A percentile compares a stretch with the other conserved stretches of the same genome.
Evolutionary conservation across 2,329 filamentous ascomycete species (phyloP).

Genomic region (Aspergillus sergii): DNA sequence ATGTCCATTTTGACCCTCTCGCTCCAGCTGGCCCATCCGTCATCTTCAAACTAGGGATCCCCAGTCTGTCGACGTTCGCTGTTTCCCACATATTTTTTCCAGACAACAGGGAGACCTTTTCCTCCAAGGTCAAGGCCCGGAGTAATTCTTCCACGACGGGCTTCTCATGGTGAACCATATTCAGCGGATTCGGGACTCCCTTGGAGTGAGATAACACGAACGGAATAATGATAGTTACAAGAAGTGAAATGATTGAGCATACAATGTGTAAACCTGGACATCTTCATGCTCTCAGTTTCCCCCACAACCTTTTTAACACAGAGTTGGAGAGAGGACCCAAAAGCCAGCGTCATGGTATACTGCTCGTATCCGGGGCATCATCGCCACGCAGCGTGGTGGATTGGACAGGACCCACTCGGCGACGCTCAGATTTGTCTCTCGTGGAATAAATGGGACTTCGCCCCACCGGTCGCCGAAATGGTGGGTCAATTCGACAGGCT

Average conservation of each 20-base stretch:
- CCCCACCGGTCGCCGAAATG: background rate
- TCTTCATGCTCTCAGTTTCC: background rate
- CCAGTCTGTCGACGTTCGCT: background rate
- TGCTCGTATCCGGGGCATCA: too few species aligned
- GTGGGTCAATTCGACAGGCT: background rate
- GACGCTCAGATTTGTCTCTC: background rate
- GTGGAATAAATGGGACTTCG: background rate
- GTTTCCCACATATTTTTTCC: conserved; percentile 9
- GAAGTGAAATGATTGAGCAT: background rate
- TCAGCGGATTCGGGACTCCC: background rate
- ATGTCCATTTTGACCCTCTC: conserved; percentile 2
- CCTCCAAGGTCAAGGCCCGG: conserved; percentile 1
- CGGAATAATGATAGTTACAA: background rate
- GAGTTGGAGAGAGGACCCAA: background rate
- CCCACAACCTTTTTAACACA: background rate
- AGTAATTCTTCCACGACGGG: background rate
- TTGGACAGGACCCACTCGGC: background rate
- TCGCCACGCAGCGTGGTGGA: too few species aligned
- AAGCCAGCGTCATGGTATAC: background rate
- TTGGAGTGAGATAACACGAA: background rate
- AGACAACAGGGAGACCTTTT: conserved; percentile 1
- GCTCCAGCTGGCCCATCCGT: conserved; percentile 12
- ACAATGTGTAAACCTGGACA: background rate
- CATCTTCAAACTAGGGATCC: conserved; percentile 3
- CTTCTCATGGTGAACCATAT: background rate